A percentile compares a stretch with the other conserved stretches of the same genome.
Conservation (phyloP, 208 protist species). For the Angomonas desouzai region DNA sequence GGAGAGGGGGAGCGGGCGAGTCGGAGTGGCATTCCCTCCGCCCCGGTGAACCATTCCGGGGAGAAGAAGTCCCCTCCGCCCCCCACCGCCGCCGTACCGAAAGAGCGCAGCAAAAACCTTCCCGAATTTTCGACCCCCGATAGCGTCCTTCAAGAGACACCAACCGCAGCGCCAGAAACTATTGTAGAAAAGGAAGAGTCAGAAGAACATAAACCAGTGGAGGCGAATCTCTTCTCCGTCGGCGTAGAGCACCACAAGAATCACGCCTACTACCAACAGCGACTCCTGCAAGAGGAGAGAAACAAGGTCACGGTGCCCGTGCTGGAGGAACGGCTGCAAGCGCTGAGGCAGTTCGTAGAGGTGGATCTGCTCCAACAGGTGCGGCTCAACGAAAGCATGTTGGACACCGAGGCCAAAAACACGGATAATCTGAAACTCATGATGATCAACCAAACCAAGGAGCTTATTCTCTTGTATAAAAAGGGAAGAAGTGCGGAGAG, state of each 20-base stretch:
- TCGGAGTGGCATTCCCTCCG: background rate
- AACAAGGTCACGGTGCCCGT: background rate
- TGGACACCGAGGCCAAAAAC: background rate
- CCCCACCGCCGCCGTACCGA: too few relatives aligned
- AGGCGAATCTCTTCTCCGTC: background rate
- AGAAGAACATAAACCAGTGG: background rate
- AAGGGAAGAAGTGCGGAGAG: background rate
- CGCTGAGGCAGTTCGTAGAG: background rate
- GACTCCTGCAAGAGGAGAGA: constrained; percentile 1
- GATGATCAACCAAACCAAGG: constrained; percentile 2
- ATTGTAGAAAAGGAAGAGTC: background rate
- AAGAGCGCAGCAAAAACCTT: background rate
- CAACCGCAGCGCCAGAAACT: too few relatives aligned
- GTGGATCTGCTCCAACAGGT: background rate
- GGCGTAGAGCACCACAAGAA: background rate
- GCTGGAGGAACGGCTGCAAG: background rate
- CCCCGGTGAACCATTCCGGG: too few relatives aligned
- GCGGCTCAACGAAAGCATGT: background rate
- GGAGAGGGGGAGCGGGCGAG: background rate
- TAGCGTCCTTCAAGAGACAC: background rate
- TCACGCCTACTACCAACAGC: constrained; percentile 1
- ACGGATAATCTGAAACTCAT: background rate
- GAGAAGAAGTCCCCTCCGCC: too few relatives aligned
- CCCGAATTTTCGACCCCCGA: background rate
- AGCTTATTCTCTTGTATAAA: background rate